These are phyloP conservation scores for Diplodia mutila DNA, from an alignment of 2,329 filamentous ascomycete genomes.

Conservation along the genomic window DNA sequence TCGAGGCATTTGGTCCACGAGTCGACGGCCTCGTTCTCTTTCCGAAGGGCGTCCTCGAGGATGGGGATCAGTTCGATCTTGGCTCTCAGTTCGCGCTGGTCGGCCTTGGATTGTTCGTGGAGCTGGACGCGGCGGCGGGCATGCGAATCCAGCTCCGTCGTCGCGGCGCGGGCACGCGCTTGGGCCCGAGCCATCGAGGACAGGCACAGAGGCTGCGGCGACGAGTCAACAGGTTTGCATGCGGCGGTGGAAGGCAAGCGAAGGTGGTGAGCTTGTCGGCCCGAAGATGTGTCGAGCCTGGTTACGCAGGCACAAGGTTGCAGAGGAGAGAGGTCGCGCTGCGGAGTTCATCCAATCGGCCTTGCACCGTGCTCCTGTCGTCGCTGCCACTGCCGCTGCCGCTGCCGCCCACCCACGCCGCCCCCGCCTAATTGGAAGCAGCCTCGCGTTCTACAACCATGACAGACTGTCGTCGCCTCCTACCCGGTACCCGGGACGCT, in stretches of 20 bases:
- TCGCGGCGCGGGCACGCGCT: conserved; percentile 10
- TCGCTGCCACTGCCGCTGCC: neutral
- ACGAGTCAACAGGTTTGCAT: neutral
- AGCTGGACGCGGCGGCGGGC: neutral
- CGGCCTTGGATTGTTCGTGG: conserved; percentile 5
- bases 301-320: conserved; percentile 8
- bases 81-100: conserved; percentile 9
- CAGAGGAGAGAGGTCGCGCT: neutral
- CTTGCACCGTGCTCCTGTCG: neutral
- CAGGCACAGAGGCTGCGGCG: neutral
- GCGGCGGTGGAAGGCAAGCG: neutral
- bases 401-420: too few species aligned
- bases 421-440: too few species aligned
- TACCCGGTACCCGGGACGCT: neutral
- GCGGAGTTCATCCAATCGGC: neutral
- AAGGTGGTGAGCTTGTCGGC: neutral
- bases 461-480: neutral
- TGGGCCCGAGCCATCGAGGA: conserved; percentile 8
- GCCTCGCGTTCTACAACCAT: neutral
- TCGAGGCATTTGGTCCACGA: conserved; percentile 14
- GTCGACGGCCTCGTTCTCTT: conserved; percentile 9
- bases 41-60: neutral
- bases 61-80: neutral
- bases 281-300: conserved; percentile 1
- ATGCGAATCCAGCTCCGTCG: neutral